Base-by-base conservation (phyloP, 495 filamentous ascomycete species). In the Penicillium bialowiezense region DNA sequence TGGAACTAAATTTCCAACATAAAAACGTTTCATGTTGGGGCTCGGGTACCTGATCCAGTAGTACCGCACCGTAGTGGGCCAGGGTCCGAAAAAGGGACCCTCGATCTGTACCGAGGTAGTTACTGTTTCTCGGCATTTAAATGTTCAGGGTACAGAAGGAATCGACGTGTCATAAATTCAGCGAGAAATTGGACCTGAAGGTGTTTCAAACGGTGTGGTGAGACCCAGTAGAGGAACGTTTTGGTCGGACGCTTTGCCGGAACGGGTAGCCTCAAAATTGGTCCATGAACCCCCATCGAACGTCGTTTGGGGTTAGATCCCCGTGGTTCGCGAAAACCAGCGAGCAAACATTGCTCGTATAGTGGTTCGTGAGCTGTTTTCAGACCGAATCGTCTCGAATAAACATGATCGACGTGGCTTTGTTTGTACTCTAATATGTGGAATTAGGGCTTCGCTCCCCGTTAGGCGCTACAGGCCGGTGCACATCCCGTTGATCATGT, bases 191-290 rank as follows among this genome's bases (percentile, higher is more conserved):
- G 15, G n/a, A 5, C n/a, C n/a, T 36, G 2, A 17, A 17, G 15
- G 15, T 36, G 33, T 36, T 36, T 36, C 33, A 36, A 36, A n/a
- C 15, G n/a, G n/a, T 36, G 33, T 8, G 4, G n/a, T 6, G 4
- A 36, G 29, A 32, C 29, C 12, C 29, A 10, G 5, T 13, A 17
- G 7, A 3, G 33, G 33, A 8, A 15, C 29, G 5, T 45, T 37
- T 17, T 14, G 43, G 12, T 18, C 29, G 31, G 20, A 14, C 8
- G 19, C 10, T 28, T 29, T 31, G 13, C 44, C 19, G 21, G 26
- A 46, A 46, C n/a, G 20, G 32, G 33, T 36, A 24, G 33, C n/a
- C 44, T 18, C 20, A 46, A 46, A 24, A 24, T 46, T 46, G 44
- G 17, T 8, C 3, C 31, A 3, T 6, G 7, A 33, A 13, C 31